Percentiles rank a stretch among this genome's conserved stretches.
phyloP scores from a whole-genome alignment of 257 asterid genomes.

The Nicotiana attenuata region DNA sequence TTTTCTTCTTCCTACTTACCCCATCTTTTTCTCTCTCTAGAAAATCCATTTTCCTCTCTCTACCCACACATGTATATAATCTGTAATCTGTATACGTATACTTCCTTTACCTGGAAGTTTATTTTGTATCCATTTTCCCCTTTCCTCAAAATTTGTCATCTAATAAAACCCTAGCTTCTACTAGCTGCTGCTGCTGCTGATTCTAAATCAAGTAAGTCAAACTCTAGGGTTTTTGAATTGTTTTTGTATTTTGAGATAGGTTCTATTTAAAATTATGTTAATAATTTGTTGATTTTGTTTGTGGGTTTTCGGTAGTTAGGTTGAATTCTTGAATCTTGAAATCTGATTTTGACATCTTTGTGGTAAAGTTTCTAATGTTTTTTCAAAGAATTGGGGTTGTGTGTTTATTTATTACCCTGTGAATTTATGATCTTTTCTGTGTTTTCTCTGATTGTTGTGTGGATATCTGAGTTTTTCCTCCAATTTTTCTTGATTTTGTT shows the following conservation, averaged over 20 bases:
- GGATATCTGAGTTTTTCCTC: not conserved
- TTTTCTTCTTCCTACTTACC: not conserved
- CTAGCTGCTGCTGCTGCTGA: conserved; percentile 17
- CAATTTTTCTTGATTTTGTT: not conserved
- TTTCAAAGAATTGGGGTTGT: not conserved
- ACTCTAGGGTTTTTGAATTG: conserved; percentile 12
- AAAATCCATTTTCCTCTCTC: not conserved
- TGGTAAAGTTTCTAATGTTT: not conserved
- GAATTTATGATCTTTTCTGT: not conserved
- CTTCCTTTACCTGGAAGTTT: conserved; percentile 19
- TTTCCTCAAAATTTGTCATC: not conserved
- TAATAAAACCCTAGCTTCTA: conserved; percentile 9
- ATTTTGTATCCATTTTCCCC: not conserved
- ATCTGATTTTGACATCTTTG: not conserved
- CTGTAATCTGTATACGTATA: not conserved
- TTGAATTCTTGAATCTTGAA: not conserved
- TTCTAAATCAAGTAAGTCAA: conserved; percentile 8
- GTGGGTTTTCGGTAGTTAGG: not conserved
- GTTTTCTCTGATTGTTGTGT: not conserved
- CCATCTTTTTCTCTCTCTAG: not conserved
- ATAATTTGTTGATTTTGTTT: not conserved
- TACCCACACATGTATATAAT: not conserved
- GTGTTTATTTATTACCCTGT: not conserved
- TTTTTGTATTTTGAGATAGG: not conserved
- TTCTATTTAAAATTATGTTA: not conserved